These are phyloP conservation scores for Calonectria naviculata DNA, from an alignment of 2,329 filamentous ascomycete species.

Conservation along the genomic window DNA sequence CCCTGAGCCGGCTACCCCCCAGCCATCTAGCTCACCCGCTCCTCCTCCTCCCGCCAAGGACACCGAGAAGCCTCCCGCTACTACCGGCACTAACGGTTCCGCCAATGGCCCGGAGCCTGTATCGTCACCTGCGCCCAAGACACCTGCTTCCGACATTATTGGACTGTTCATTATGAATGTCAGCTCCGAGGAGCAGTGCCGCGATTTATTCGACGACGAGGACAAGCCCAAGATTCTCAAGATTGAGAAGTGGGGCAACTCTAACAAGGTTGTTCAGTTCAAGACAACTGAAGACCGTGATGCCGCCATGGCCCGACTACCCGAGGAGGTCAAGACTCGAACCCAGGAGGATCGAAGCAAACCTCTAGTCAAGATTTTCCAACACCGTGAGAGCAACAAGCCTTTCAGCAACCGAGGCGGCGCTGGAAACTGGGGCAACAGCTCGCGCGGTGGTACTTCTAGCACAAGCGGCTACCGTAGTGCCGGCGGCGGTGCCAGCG, in stretches of 20 bases:
- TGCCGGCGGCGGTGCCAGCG: slow-evolving; percentile 79
- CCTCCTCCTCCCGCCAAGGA: slow-evolving; percentile 59
- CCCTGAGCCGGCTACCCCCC: slow-evolving; percentile 58
- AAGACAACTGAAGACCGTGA: slow-evolving; percentile 83
- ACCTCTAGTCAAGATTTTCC: slow-evolving; percentile 86
- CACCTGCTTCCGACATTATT: slow-evolving; percentile 73
- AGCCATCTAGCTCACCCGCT: slow-evolving; percentile 58
- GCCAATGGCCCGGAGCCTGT: slow-evolving; percentile 62
- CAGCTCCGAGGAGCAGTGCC: slow-evolving; percentile 83
- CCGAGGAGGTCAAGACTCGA: slow-evolving; percentile 80
- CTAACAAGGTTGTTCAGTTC: slow-evolving; percentile 90
- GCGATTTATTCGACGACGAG: slow-evolving; percentile 84
- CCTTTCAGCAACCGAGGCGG: slow-evolving; percentile 69
- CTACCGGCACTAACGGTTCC: slow-evolving; percentile 64
- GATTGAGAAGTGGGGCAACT: slow-evolving; percentile 81
- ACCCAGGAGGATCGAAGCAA: slow-evolving; percentile 79
- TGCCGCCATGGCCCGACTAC: slow-evolving; percentile 78
- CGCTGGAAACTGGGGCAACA: slow-evolving; percentile 75
- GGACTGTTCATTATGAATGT: slow-evolving; percentile 93
- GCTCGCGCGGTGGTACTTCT: slow-evolving; percentile 68
- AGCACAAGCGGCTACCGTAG: slow-evolving; percentile 84
- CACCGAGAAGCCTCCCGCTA: slow-evolving; percentile 62
- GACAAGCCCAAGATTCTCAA: slow-evolving; percentile 84
- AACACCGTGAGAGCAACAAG: slow-evolving; percentile 71
- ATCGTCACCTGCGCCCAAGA: slow-evolving; percentile 70